Evolutionary conservation across 768 basidiomycete genomes (phyloP).

Genomic region (Hypholoma fasciculare): DNA sequence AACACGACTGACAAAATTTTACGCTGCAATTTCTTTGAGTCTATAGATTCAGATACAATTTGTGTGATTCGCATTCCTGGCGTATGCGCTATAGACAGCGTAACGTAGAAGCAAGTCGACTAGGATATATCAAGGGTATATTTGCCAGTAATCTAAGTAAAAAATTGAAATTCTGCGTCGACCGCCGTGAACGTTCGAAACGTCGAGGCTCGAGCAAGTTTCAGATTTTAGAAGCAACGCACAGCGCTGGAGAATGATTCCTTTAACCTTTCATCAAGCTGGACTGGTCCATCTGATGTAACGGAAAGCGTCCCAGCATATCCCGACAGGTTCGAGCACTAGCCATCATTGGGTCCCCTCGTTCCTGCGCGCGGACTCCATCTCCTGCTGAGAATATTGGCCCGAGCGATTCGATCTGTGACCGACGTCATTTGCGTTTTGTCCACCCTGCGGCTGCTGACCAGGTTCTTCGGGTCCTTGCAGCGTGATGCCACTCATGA

Average conservation of each 20-base stretch:
- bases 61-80: constrained; percentile 14
- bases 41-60: constrained; percentile 24
- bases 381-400: neutral
- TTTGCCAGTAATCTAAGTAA: too few species aligned
- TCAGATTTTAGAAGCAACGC: too few species aligned
- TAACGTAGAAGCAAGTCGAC: too few species aligned
- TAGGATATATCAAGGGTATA: too few species aligned
- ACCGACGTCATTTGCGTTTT: neutral
- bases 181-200: too few species aligned
- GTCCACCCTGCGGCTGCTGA: neutral
- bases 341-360: neutral
- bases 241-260: too few species aligned
- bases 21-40: too few species aligned
- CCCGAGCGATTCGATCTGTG: neutral
- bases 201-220: too few species aligned
- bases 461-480: neutral
- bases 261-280: too few species aligned
- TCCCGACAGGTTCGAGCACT: neutral
- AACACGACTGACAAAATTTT: too few species aligned
- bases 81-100: neutral
- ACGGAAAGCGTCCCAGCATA: neutral
- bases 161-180: too few species aligned
- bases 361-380: neutral
- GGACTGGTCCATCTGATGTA: too few species aligned
- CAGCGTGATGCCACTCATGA: neutral